Conservation (phyloP, 2,329 filamentous ascomycete species). For the Aspergillus hiratsukae region DNA sequence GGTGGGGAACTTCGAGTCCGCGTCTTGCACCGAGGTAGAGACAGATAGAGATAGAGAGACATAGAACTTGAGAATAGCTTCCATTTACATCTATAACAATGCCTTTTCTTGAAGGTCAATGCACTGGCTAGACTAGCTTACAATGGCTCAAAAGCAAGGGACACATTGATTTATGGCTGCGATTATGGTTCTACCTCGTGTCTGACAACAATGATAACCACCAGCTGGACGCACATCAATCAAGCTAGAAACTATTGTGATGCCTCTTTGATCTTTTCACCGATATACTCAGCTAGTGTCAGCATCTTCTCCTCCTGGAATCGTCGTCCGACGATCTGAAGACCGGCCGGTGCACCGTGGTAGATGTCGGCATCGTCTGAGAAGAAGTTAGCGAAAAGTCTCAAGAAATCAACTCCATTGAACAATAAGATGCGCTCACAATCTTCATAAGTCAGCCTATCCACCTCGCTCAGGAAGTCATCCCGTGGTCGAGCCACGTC, state of each 20-base stretch:
- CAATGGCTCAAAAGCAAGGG: neutral
- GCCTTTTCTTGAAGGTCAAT: neutral
- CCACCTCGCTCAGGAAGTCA: slow-evolving; percentile 39
- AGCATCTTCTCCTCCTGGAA: slow-evolving; percentile 51
- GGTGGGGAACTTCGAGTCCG: neutral
- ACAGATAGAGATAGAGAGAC: neutral
- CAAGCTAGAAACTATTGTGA: neutral
- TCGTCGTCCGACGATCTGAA: slow-evolving; percentile 48
- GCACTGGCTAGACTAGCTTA: neutral
- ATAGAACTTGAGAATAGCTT: neutral
- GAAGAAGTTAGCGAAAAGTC: slow-evolving; percentile 2
- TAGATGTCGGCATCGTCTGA: slow-evolving; percentile 48
- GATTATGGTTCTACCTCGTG: neutral
- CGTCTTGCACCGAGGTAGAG: neutral
- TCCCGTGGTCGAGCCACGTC: slow-evolving; percentile 41
- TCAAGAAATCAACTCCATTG: neutral
- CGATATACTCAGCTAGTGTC: slow-evolving; percentile 41
- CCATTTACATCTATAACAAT: neutral
- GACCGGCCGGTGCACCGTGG: slow-evolving; percentile 45
- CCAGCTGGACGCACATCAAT: neutral
- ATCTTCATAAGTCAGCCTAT: slow-evolving; percentile 43
- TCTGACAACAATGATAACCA: neutral
- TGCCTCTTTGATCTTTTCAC: slow-evolving; percentile 7
- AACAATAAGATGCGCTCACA: slow-evolving; percentile 38
- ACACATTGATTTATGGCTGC: neutral